Evolutionary conservation across 805 yeast genomes (phyloP), one percentile per base, ranked within the genome.

Genomic region (Candida montana): DNA sequence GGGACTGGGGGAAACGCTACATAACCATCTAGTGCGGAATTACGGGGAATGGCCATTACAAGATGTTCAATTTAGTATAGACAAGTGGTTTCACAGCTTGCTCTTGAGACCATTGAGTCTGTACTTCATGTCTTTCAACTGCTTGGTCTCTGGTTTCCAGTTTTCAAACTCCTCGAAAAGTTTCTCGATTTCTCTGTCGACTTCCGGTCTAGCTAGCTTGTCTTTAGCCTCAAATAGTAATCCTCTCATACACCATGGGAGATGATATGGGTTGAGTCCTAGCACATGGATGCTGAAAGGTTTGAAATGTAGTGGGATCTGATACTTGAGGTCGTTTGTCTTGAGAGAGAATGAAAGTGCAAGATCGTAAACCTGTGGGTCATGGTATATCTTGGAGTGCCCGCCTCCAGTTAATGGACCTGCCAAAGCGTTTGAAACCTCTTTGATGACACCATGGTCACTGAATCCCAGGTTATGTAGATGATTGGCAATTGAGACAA

Each of bases 351-450:
- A 82, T 45, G 79, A 73, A 32, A 90, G 54, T 0, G 93, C 96
- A 46, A 86, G 58, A 49, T 81, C 86, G 58, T 91, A 91, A 1
- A 93, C 98, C 42, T 80, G 75, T 4, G 81, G 77, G 49, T 87
- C 95, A 53, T 85, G 83, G 61, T 91, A 91, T 21, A 93, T 79
- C 48, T 75, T 82, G 0, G 97, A 89, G 59, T 91, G 99, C 0
- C 99, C 99, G 7, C 93, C 90, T 3, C 97, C 96, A 0, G 96
- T 91, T 40, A 93, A 67, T 1, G 96, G 84, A 0, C 99, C 99
- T 0, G 95, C 93, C 47, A 84, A 62, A 0, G 86, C 72, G 32
- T 71, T 74, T 41, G 96, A 86, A 33, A 91, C 72, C 57, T 93
- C 97, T 47, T 81, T 81, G 17, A 91, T 69, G 12, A 93, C 83